A percentile compares a stretch with the other conserved stretches of the same genome.
phyloP scores from a whole-genome alignment of 306 rosid species.

The Oemleria cerasiformis region DNA sequence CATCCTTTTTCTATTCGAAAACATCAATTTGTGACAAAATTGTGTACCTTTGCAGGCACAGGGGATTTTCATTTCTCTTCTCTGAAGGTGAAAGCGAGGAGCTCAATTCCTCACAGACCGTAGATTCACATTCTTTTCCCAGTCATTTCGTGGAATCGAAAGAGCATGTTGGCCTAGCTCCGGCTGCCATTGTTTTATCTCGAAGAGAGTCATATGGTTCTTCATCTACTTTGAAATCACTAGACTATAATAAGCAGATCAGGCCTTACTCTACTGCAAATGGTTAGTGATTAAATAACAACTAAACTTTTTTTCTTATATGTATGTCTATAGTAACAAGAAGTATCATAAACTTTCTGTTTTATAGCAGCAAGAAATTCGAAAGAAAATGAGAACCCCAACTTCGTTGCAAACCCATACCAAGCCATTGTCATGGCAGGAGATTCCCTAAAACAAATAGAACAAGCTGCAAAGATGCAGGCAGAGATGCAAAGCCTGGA shows the following conservation, averaged over 20 bases:
- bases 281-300: conserved; percentile 47
- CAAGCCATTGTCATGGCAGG: conserved; percentile 87
- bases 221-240: conserved; percentile 57
- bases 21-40: conserved; percentile 4
- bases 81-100: conserved; percentile 87
- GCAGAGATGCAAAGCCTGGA: conserved; percentile 67
- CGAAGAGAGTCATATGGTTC: conserved; percentile 61
- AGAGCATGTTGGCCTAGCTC: conserved; percentile 78
- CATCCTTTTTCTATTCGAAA: background rate
- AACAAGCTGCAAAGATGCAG: conserved; percentile 64
- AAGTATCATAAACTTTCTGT: conserved; percentile 8
- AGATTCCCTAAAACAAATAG: conserved; percentile 84
- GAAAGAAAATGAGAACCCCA: conserved; percentile 81
- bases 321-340: conserved; percentile 4
- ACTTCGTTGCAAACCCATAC: conserved; percentile 55
- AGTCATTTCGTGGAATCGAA: conserved; percentile 74
- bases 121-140: conserved; percentile 88
- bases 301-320: background rate
- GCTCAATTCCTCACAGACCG: conserved; percentile 70
- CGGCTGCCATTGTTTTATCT: conserved; percentile 77
- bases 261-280: conserved; percentile 59
- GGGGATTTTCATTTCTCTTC: conserved; percentile 80
- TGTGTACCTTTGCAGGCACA: conserved; percentile 61
- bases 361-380: conserved; percentile 51
- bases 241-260: conserved; percentile 65